Conservation (phyloP, 1,284 basidiomycete species). For the Cutaneotrichosporon cavernicola region DNA sequence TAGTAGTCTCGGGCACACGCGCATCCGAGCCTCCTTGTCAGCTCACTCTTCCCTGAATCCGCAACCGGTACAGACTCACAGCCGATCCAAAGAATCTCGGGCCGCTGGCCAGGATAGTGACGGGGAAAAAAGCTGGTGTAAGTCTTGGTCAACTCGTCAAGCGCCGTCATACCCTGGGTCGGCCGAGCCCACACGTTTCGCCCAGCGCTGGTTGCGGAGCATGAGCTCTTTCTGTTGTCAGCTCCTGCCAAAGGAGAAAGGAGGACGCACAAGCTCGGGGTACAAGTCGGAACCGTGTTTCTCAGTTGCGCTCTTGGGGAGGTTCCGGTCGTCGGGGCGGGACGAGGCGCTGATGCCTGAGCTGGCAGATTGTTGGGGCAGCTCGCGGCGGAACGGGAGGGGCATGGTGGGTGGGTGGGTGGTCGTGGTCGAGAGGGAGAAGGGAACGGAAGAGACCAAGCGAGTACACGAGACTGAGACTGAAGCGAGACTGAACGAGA, state of each 20-base stretch:
- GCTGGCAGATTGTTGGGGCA: neutral
- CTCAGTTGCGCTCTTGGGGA: neutral
- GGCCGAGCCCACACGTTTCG: conserved; percentile 14
- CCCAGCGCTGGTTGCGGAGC: conserved; percentile 26
- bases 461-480: neutral
- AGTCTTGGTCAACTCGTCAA: neutral
- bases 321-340: neutral
- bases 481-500: neutral
- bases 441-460: neutral
- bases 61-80: conserved; percentile 29
- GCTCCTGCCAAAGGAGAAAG: neutral
- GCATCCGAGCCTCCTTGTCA: conserved; percentile 47
- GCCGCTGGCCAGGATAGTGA: conserved; percentile 49
- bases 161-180: conserved; percentile 20
- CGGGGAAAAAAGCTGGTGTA: conserved; percentile 43
- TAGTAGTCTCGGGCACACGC: conserved; percentile 49
- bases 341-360: neutral
- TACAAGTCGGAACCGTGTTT: conserved; percentile 7
- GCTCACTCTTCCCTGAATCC: neutral
- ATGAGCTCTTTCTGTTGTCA: conserved; percentile 27
- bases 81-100: conserved; percentile 51
- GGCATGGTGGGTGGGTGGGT: neutral
- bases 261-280: conserved; percentile 7
- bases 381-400: conserved; percentile 7
- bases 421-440: neutral